Conservation (phyloP, 495 filamentous ascomycete species). For the Cercophora samala region DNA sequence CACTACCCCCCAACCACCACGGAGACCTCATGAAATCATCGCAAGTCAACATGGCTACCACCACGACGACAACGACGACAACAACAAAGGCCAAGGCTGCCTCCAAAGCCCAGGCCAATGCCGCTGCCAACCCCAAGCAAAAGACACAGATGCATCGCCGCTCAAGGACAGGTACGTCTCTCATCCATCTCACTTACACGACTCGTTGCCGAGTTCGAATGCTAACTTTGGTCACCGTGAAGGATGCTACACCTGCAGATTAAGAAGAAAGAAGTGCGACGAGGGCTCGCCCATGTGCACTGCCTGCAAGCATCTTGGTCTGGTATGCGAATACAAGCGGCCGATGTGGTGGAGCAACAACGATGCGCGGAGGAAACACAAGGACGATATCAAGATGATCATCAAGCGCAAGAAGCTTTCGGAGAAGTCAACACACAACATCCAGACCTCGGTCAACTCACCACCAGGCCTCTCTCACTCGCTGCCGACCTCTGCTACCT, state of each 20-base stretch:
- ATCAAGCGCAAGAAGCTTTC: slow-evolving; percentile 94
- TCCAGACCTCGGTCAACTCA: slow-evolving; percentile 55
- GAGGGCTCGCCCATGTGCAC: slow-evolving; percentile 82
- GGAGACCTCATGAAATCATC: slow-evolving; percentile 50
- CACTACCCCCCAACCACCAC: slow-evolving; percentile 54
- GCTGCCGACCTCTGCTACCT: slow-evolving; percentile 73
- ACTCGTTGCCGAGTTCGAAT: slow-evolving; percentile 10
- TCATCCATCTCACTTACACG: slow-evolving; percentile 13
- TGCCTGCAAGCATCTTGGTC: slow-evolving; percentile 82
- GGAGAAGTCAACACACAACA: slow-evolving; percentile 68
- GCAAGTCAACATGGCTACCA: slow-evolving; percentile 55
- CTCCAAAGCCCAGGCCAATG: slow-evolving; percentile 46
- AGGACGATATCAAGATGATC: slow-evolving; percentile 92
- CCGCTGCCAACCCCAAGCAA: slow-evolving; percentile 55
- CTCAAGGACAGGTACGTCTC: slow-evolving; percentile 79
- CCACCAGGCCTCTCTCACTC: slow-evolving; percentile 81
- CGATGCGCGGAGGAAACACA: slow-evolving; percentile 77
- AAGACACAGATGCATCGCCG: slow-evolving; percentile 83
- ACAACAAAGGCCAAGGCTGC: slow-evolving; percentile 53
- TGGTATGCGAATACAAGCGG: slow-evolving; percentile 92
- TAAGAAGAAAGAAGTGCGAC: slow-evolving; percentile 97
- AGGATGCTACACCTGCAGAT: slow-evolving; percentile 97
- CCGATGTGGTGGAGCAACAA: slow-evolving; percentile 96
- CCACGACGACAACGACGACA: slow-evolving; percentile 37
- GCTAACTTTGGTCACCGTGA: slow-evolving; percentile 32